Evolutionary conservation across 2,329 filamentous ascomycete genomes (phyloP).

Genomic region (Monosporascus sp.): DNA sequence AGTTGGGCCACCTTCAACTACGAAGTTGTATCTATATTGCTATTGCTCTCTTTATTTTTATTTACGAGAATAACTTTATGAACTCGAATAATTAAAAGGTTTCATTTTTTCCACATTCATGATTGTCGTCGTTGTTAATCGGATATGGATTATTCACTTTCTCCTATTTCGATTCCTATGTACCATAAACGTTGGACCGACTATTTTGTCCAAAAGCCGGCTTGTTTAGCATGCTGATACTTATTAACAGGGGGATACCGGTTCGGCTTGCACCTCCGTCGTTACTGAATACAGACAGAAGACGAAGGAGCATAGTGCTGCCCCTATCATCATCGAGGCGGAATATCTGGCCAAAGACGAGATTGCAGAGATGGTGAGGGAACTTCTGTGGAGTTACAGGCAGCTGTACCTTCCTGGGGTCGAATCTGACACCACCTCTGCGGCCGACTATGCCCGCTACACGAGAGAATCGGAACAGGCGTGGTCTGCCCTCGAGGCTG

Average conservation of each 20-base stretch:
- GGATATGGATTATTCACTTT: too few relatives aligned
- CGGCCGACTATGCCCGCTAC: conserved; percentile 20
- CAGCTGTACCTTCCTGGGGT: conserved; percentile 21
- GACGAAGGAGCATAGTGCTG: conserved; percentile 11
- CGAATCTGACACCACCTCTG: conserved; percentile 13
- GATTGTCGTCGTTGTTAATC: too few relatives aligned
- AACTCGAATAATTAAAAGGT: too few relatives aligned
- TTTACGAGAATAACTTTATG: too few relatives aligned
- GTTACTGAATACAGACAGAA: conserved; percentile 31
- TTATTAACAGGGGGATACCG: conserved; percentile 20
- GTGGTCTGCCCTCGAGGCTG: conserved; percentile 32
- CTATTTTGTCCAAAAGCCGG: too few relatives aligned
- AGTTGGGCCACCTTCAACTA: too few relatives aligned
- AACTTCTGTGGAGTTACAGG: conserved; percentile 28
- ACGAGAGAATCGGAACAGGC: conserved; percentile 32
- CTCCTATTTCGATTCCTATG: too few relatives aligned
- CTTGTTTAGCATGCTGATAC: neutral
- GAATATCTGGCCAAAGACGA: conserved; percentile 25
- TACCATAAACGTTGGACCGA: too few relatives aligned
- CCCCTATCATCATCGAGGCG: conserved; percentile 25
- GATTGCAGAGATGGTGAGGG: conserved; percentile 23
- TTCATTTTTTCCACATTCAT: too few relatives aligned
- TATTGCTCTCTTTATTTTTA: too few relatives aligned
- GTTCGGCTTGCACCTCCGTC: conserved; percentile 29
- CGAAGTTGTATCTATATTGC: too few relatives aligned